Base-by-base conservation (phyloP, 768 basidiomycete species). In the Psilocybe azurescens region DNA sequence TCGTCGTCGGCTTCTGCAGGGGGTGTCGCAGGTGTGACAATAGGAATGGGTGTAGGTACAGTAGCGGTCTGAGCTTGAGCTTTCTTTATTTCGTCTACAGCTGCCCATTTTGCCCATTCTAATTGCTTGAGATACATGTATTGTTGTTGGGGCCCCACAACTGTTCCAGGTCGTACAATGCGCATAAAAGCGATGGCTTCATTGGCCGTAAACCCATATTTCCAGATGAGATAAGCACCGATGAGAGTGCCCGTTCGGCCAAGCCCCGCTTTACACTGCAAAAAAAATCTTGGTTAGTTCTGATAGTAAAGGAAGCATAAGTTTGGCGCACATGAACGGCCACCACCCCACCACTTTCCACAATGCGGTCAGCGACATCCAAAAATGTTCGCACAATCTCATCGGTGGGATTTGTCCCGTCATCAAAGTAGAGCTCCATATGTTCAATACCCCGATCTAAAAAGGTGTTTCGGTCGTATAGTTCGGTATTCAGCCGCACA, bases 131-230 rank as follows among this genome's bases (percentile, higher is more conserved):
- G 86, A 72, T 96, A 95, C 86, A 97, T 89, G 72, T 93, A 97
- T 73, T 97, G 95, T 72, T 95, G 94, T 66, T 95, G 93, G 18
- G 93, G 93, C 11, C 94, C 94, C 54, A 96, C 94, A 48, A 95
- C 94, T 60, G 90, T 91, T 5, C 95, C 97, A 2, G 97, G 97
- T 49, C 97, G 89, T 58, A 97, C 89, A 67, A 99, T 94, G 18
- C 97, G 90, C 97, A 99, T 99, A 76, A 96, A 98, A 0, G 91
- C 97, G 59, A 99, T 99, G 5, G 91, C 97, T 77, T 99, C 94
- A 54, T 89, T 86, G 1, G 97, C 97, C 16, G 95, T 94, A 73
- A 99, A 99, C 20, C 93, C 94, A 69, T 98, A 97, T 76, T 98
- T 98, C 93, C 97, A 99, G 63, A 97, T 93, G 58, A 99, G 84